Evolutionary conservation across 345 rosid species (phyloP).

Genomic region (Chamaenerion angustifolium): DNA sequence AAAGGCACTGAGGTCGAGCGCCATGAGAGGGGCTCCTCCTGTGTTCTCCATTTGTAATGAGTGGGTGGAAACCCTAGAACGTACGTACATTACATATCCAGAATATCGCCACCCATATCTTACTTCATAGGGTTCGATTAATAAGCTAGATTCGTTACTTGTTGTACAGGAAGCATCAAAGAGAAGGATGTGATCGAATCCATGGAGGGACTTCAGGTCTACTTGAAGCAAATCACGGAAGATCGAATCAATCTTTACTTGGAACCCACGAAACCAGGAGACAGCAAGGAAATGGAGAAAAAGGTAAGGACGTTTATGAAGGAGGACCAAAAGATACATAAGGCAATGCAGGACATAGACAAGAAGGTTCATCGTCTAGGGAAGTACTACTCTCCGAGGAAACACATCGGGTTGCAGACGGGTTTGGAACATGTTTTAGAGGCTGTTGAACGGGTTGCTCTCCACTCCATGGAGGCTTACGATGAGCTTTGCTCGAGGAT

Average conservation of each 20-base stretch:
- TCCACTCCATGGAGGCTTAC: conserved; percentile 12
- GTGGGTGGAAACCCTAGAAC: conserved; percentile 32
- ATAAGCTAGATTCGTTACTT: too few species aligned
- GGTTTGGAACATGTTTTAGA: conserved; percentile 22
- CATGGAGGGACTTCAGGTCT: conserved; percentile 12
- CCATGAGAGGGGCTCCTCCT: conserved; percentile 7
- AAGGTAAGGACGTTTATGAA: conserved; percentile 28
- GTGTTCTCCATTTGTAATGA: conserved; percentile 26
- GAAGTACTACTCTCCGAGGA: too few species aligned
- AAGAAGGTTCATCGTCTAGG: conserved; percentile 7
- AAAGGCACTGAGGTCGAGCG: too few species aligned
- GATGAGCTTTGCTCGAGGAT: conserved; percentile 17
- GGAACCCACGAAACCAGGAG: conserved; percentile 20
- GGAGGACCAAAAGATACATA: conserved; percentile 27
- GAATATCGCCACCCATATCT: too few species aligned
- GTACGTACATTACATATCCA: too few species aligned
- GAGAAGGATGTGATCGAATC: conserved; percentile 30
- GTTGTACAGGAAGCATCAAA: conserved; percentile 11
- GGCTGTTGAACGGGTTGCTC: conserved; percentile 30
- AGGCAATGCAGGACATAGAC: conserved; percentile 12
- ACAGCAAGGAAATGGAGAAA: conserved; percentile 25
- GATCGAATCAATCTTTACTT: conserved; percentile 12
- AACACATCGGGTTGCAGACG: conserved; percentile 1
- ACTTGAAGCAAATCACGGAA: conserved; percentile 16
- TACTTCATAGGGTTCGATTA: too few species aligned